Base-by-base conservation (phyloP, 441 rosid genomes). In the Isatis lusitanica region DNA sequence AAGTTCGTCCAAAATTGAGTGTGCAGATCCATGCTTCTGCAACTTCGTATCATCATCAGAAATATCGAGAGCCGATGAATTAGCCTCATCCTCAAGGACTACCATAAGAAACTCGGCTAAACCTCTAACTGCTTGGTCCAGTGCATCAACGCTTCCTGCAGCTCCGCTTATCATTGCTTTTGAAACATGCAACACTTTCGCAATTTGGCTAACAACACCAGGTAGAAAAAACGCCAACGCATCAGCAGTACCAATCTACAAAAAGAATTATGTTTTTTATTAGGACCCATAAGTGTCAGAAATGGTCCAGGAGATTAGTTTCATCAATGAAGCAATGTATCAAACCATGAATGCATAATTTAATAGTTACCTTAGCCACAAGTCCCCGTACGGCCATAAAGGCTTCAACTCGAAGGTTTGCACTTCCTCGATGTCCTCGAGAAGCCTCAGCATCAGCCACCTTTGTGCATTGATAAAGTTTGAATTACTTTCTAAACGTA, bases 191-290 rank as follows among this genome's bases (percentile, higher is more conserved):
- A 95, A 78, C 69, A 91, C 97, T 84, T 90, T 93, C 35, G 86
- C 80, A 79, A 95, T 85, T 78, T 95, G 97, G 82, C 98, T 93
- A 71, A 93, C 86, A 60, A 90, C 95, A 72, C 97, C 99, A 74
- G 99, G 99, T 75, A 95, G 84, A 80, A 91, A 95, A 86, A 91
- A 95, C 74, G 95, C 97, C 86, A 95, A 81, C 35, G 89, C 92
- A 84, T 93, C 97, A 62, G 98, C 90, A 71, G 83, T 82, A 61
- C 98, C 98, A 73, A 95, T 87, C 98, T 93, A 82, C 78, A 83
- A 68, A 72, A 56, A 62, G 35, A 55, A 55, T 42, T 18, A 28
- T 69, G 31, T 33, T 56, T 62, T 21, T 69, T 71, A 24, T 48
- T 75, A 61, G 40, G 39, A 43, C 35, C 64, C 42, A 31, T 6